Base-by-base conservation (phyloP, 1,284 basidiomycete genomes). In the Ustilago trichophora region DNA sequence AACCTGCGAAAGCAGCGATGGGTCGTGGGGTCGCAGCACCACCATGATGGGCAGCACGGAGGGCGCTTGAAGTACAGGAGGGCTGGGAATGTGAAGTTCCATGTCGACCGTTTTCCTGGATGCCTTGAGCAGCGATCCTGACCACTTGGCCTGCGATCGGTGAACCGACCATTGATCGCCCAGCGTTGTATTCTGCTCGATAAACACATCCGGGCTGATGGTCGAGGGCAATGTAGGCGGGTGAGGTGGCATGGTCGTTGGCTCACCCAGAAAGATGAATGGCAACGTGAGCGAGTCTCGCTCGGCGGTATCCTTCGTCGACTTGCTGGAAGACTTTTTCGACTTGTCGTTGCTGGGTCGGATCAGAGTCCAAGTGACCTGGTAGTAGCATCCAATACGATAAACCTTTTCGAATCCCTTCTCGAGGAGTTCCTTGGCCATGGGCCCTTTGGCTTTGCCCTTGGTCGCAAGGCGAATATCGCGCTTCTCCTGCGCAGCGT, bases 331-430 rank as follows among this genome's bases (percentile, higher is more conserved):
- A 12, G 41, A 47, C 50, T 66, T 62, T 34, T 57, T 51, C 24
- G 38, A 32, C 46, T 62, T 58, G 18, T 55, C 57, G 22, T 43
- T 54, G 56, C 19, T 43, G 25, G 57, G 22, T 15, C 63, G 50
- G 21, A 70, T 50, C 3, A 76, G 63, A 1, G 67, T 64, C 65
- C 75, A 76, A 13, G 50, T 65, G 40, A 75, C 68, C 34, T 60
- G 55, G 37, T 77, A 77, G 59, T 75, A 77, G 52, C 76, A 77
- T n/a, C 76, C 76, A 40, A 77, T 62, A 6, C 72, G 52, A 46
- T 72, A 76, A 5, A 73, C 74, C 34, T 73, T 65, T 31, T 65
- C 66, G 29, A 77, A 67, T 0, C 72, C 69, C 33, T 63, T 67
- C 18, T 77, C 76, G 34, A 77, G 26, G 19, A 72, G 52, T 26